Conservation (phyloP, 2,329 filamentous ascomycete genomes). For the Aspergillus japonicus region DNA sequence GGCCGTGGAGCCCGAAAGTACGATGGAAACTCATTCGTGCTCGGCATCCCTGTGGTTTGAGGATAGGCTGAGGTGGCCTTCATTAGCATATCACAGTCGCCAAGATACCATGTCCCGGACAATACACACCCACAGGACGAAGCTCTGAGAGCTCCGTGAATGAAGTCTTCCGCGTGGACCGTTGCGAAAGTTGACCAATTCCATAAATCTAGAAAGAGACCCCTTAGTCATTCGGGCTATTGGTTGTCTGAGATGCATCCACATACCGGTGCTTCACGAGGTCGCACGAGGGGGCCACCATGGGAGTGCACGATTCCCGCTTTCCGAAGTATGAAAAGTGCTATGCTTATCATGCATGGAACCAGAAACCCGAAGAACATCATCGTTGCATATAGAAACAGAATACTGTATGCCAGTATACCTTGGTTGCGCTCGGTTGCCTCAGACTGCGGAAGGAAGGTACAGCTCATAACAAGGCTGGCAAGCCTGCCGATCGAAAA, state of each 20-base stretch:
- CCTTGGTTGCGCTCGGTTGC: background rate
- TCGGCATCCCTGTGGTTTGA: background rate
- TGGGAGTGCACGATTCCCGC: background rate
- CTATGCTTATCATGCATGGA: background rate
- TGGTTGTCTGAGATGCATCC: background rate
- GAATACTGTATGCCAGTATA: background rate
- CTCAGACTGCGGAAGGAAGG: background rate
- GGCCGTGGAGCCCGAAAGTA: slow-evolving; percentile 1
- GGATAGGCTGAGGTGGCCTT: background rate
- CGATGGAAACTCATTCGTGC: background rate
- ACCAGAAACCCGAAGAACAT: background rate
- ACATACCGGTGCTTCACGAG: background rate
- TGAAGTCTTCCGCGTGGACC: background rate
- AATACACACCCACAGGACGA: background rate
- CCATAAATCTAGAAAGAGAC: background rate
- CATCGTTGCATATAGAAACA: background rate
- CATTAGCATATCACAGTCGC: background rate
- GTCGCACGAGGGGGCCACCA: background rate
- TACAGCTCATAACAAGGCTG: background rate
- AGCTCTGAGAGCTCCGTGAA: background rate
- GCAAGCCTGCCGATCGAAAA: background rate
- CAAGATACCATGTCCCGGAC: background rate
- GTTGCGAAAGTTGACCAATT: background rate
- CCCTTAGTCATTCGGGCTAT: background rate
- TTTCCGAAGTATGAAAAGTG: background rate